A percentile compares a stretch with the other conserved stretches of the same genome.
Evolutionary conservation across 176 grass and related monocot genomes (phyloP).

Genomic region (Microstegium vimineum): DNA sequence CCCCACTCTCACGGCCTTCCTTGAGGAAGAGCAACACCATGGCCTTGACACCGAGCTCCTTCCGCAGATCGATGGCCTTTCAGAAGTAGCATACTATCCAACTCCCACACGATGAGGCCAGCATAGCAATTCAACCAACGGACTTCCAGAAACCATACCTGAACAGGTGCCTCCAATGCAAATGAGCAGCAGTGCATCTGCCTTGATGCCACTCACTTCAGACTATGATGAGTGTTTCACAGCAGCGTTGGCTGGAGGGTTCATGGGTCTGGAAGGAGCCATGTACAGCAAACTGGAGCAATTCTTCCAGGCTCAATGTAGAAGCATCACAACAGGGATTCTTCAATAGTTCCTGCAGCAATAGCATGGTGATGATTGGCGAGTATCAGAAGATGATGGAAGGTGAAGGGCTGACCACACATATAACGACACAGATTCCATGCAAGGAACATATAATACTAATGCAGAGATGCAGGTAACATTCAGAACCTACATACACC

Average conservation of each 20-base stretch:
- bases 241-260: constrained; percentile 40
- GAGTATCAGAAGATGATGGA: constrained; percentile 71
- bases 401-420: constrained; percentile 28
- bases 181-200: constrained; percentile 22
- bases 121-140: constrained; percentile 39
- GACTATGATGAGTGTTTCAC: constrained; percentile 40
- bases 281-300: constrained; percentile 42
- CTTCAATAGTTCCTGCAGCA: constrained; percentile 37
- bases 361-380: constrained; percentile 35
- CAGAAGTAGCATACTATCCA: constrained; percentile 36
- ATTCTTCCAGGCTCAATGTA: constrained; percentile 27
- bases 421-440: constrained; percentile 42
- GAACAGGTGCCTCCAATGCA: constrained; percentile 37
- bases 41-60: constrained; percentile 34
- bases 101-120: constrained; percentile 6
- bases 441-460: constrained; percentile 44
- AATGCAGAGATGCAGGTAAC: constrained; percentile 62
- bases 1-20: constrained; percentile 44
- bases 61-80: constrained; percentile 25
- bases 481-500: neutral
- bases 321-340: constrained; percentile 43
- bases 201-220: constrained; percentile 27
- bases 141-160: constrained; percentile 29
- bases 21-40: constrained; percentile 46
- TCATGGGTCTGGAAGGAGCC: constrained; percentile 54